Conservation (phyloP, 768 basidiomycete genomes). For the Austroboletus eburneus region DNA sequence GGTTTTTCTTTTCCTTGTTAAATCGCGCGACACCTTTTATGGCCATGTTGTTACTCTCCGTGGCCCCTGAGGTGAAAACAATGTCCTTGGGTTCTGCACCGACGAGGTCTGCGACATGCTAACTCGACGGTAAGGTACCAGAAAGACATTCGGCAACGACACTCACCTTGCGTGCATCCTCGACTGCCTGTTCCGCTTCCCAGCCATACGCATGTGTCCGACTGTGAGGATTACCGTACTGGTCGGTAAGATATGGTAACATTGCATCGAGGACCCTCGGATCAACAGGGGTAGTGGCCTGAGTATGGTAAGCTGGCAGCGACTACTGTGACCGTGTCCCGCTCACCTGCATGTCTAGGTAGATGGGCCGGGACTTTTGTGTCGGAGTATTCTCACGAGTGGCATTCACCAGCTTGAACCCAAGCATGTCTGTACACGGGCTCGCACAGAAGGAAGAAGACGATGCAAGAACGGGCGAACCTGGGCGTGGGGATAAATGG, state of each 20-base stretch:
- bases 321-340: background rate
- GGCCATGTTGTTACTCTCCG: conserved; percentile 96
- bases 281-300: conserved; percentile 98
- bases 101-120: conserved; percentile 90
- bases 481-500: conserved; percentile 66
- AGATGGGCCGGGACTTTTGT: conserved; percentile 81
- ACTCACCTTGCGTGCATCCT: conserved; percentile 79
- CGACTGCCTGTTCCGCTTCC: conserved; percentile 96
- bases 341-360: conserved; percentile 93
- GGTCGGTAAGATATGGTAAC: conserved; percentile 93
- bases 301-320: conserved; percentile 7
- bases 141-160: conserved; percentile 7
- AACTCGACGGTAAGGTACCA: conserved; percentile 2
- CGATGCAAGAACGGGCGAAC: conserved; percentile 34
- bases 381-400: conserved; percentile 52
- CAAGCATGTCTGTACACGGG: conserved; percentile 68
- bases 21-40: conserved; percentile 97
- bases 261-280: conserved; percentile 96
- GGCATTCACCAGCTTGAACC: conserved; percentile 74
- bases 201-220: conserved; percentile 99
- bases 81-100: conserved; percentile 95
- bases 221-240: conserved; percentile 97
- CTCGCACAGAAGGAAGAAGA: background rate
- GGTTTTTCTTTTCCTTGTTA: conserved; percentile 87
- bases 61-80: conserved; percentile 96